Evolutionary conservation across 179 eudicot genomes (phyloP).

Genomic region (Patellifolia procumbens): DNA sequence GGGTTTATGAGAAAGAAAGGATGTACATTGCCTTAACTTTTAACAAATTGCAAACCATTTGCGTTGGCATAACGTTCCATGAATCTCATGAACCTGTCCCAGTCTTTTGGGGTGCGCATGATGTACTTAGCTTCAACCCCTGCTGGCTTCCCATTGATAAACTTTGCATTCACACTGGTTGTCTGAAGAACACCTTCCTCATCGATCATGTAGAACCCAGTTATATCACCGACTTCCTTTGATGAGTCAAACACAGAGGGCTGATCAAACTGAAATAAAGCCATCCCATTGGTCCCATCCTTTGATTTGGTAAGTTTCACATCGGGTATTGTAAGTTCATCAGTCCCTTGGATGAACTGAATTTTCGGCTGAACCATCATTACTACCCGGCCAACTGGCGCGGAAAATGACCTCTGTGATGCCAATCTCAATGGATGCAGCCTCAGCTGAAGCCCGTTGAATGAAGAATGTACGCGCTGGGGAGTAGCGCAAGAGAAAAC

Average conservation of each 20-base stretch:
- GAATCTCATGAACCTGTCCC: slow-evolving; percentile 96
- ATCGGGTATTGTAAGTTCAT: slow-evolving; percentile 76
- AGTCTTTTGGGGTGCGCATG: slow-evolving; percentile 72
- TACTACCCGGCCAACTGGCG: slow-evolving; percentile 34
- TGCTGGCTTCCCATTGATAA: slow-evolving; percentile 84
- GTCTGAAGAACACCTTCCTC: slow-evolving; percentile 87
- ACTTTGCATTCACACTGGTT: slow-evolving; percentile 76
- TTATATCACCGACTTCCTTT: slow-evolving; percentile 75
- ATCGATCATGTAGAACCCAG: slow-evolving; percentile 91
- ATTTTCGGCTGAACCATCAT: slow-evolving; percentile 66
- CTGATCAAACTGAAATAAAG: slow-evolving; percentile 63
- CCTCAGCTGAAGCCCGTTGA: slow-evolving; percentile 49
- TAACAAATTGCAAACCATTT: slow-evolving; percentile 77
- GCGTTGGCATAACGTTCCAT: slow-evolving; percentile 86
- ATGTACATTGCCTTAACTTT: slow-evolving; percentile 60
- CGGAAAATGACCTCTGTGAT: slow-evolving; percentile 31
- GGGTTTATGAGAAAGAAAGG: slow-evolving; percentile 30
- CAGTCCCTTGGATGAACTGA: slow-evolving; percentile 83
- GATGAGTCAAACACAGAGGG: slow-evolving; percentile 87
- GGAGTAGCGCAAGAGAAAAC: slow-evolving; percentile 35
- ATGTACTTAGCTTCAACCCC: slow-evolving; percentile 83
- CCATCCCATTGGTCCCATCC: slow-evolving; percentile 84
- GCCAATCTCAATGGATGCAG: slow-evolving; percentile 26
- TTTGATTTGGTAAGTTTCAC: slow-evolving; percentile 73
- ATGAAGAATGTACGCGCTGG: slow-evolving; percentile 42